Conservation (phyloP, 352 stramenopile genomes). For the Phytophthora europaea region DNA sequence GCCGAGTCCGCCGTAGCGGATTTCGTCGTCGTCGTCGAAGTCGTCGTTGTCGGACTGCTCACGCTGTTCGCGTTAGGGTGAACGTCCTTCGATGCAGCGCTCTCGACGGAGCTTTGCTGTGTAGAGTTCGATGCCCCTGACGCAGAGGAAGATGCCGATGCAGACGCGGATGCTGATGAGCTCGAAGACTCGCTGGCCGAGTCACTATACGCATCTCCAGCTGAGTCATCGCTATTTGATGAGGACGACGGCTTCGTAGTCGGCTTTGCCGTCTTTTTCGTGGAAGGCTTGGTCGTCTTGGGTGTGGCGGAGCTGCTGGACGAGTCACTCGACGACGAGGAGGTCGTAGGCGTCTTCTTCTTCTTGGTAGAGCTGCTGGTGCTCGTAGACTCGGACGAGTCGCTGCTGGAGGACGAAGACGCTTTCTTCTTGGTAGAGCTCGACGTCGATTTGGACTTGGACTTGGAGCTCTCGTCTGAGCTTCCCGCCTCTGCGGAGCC, state of each 20-base stretch:
- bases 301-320: constrained; percentile 28
- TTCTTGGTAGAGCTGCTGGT: constrained; percentile 28
- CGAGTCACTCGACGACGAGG: constrained; percentile 34
- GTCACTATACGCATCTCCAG: constrained; percentile 22
- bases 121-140: constrained; percentile 26
- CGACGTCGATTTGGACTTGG: constrained; percentile 9
- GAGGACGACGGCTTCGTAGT: constrained; percentile 38
- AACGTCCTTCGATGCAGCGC: constrained; percentile 25
- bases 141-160: constrained; percentile 11
- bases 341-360: constrained; percentile 32
- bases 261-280: constrained; percentile 42
- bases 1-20: constrained; percentile 38
- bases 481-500: constrained; percentile 22
- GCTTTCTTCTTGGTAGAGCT: constrained; percentile 38
- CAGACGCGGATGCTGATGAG: constrained; percentile 19
- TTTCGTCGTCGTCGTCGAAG: constrained; percentile 24
- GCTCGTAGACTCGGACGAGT: constrained; percentile 36
- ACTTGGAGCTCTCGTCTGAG: constrained; percentile 25
- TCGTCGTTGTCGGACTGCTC: constrained; percentile 24
- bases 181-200: constrained; percentile 20
- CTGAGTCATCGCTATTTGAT: constrained; percentile 28
- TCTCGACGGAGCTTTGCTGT: constrained; percentile 20
- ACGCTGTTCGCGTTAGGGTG: constrained; percentile 26
- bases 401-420: constrained; percentile 40
- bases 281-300: constrained; percentile 34